A percentile compares a stretch with the other conserved stretches of the same genome.
These are phyloP conservation scores for Aspergillaceae sp. DNA, from an alignment of 2,329 filamentous ascomycete genomes.

Conservation along the genomic window DNA sequence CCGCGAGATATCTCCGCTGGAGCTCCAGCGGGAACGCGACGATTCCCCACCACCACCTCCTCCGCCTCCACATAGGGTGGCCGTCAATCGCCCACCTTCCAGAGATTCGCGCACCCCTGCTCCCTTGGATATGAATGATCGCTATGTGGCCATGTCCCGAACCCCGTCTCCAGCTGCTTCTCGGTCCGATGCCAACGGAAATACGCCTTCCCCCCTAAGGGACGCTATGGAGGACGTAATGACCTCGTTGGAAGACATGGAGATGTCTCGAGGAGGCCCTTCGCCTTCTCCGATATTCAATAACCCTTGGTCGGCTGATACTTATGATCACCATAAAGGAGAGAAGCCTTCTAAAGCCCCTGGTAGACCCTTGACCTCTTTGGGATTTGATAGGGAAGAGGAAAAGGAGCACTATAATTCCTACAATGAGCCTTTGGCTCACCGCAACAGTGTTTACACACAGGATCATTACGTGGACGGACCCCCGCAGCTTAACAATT, in stretches of 20 bases:
- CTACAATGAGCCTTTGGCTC: conserved; percentile 52
- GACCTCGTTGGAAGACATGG: conserved; percentile 84
- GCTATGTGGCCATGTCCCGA: conserved; percentile 31
- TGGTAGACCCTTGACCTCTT: conserved; percentile 61
- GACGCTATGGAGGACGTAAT: conserved; percentile 98
- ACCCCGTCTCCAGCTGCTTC: conserved; percentile 40
- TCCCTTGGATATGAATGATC: conserved; percentile 34
- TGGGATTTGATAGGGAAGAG: conserved; percentile 55
- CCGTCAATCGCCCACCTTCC: conserved; percentile 37
- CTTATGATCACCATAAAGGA: conserved; percentile 53
- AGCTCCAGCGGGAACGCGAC: conserved; percentile 35
- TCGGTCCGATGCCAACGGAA: conserved; percentile 54
- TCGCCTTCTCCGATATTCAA: conserved; percentile 44
- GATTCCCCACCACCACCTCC: conserved; percentile 76
- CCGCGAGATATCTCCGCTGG: conserved; percentile 19
- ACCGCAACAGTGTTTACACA: conserved; percentile 31
- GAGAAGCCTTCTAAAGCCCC: conserved; percentile 25
- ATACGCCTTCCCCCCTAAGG: conserved; percentile 83
- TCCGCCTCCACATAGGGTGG: conserved; percentile 66
- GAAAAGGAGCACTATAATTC: conserved; percentile 43
- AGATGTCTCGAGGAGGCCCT: conserved; percentile 47
- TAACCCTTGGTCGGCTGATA: conserved; percentile 83
- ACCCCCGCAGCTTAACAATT: conserved; percentile 68
- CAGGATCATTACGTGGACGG: conserved; percentile 40
- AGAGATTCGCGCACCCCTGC: conserved; percentile 15